Base-by-base conservation (phyloP, 78 protist species). In the Speleostelium caveatum region DNA sequence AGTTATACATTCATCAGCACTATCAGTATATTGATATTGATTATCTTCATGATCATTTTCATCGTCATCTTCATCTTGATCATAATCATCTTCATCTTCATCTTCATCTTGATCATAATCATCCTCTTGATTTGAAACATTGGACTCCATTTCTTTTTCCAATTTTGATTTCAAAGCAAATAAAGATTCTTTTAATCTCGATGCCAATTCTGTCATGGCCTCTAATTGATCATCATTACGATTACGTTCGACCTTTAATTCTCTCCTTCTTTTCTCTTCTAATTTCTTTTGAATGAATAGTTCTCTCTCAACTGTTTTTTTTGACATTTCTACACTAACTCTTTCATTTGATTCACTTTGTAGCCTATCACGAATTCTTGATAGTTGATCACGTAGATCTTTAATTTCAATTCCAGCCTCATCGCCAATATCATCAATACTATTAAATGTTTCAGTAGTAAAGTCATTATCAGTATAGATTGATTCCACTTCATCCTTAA, bases 161-260 rank as follows among this genome's bases (percentile, higher is more conserved):
- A 79, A 71, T 68, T 79, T 63, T 5, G 49, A 35, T 67, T 79
- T 79, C n/a, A 79, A 26, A 26, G 49, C 63, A 0, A 53, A 19
- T 6, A 79, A 59, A 17, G 88, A 51, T 49, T 79, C 58, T 63
- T 79, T 79, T 41, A 79, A 24, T 14, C 88, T 63, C 1, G 33
- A 30, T 3, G 75, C 38, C 38, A 79, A 35, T 41, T 79, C 88
- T 1, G 42, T 19, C 66, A 79, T 56, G 8, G 68, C 56, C n/a
- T 79, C 88, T 12, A 79, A 38, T 17, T 66, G 68, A 79, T 79
- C 88, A 51, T 79, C 53, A 32, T 79, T 56, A 24, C 58, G 30
- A 33, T 45, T 32, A 5, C 35, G 16, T 14, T 24, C 73, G 1
- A 4, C 35, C 1, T 22, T 30, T 10, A 67, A 14, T 36, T 79